Evolutionary conservation across 257 asterid species (phyloP), one percentile per base, ranked within the genome.

Genomic region (Asclepias syriaca): DNA sequence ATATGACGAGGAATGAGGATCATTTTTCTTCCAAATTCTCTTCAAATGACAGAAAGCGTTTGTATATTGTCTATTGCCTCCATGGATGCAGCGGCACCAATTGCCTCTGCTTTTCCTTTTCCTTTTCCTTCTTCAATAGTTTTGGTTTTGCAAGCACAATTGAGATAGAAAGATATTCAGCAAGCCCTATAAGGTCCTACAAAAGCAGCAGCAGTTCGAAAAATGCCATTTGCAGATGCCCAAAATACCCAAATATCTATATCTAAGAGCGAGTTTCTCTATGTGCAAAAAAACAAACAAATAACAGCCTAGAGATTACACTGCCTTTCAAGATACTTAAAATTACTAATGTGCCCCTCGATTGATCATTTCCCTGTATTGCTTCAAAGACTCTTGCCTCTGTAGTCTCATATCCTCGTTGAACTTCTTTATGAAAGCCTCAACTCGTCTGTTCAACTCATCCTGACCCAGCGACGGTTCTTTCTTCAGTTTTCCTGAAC

Each of bases 391-490:
- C 69, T 91, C 88, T 68, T 91, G 97, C 50, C 96, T 79, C 63
- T 91, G 96, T 58, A 89, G 76, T 81, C 97, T 83, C 95, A 91
- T 91, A 6, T 91, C 97, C 68, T 91, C 88, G 24, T 91, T 91
- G 74, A 91, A 89, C 87, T 89, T 91, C 75, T 81, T 91, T 58
- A 91, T 89, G 70, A 91, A 91, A 9, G 95, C 97, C 77, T 91
- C 97, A 8, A 91, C 96, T 34, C 97, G 81, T 67, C 82, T 50
- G 77, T 87, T 86, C 68, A 91, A 76, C 77, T 91, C 97, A 46
- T 91, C 97, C 70, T 86, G 90, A 71, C 93, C 72, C 69, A 82
- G 72, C 11, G 98, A 90, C 8, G 96, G 76, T 71, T 93, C 96
- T 66, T 74, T 86, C 78, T 48, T 87, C 3, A 85, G 77, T 70